A percentile compares a stretch with the other conserved stretches of the same genome.
Evolutionary conservation across 306 rosid species (phyloP).

Genomic region (Macrotyloma uniflorum): DNA sequence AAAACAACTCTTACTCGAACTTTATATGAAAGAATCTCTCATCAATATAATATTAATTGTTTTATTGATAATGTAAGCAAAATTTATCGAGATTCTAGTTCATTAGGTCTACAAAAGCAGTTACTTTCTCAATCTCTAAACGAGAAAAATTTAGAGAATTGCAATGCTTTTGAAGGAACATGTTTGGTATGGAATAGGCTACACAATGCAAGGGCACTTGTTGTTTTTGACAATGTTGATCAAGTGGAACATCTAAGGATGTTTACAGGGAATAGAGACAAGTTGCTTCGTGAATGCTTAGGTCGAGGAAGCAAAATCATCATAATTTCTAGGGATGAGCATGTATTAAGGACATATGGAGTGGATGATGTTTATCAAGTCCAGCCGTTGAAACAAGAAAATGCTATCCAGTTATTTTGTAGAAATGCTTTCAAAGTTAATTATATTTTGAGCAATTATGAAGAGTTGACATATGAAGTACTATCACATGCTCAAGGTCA

Average conservation of each 20-base stretch:
- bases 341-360: too few relatives aligned
- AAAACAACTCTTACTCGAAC: background rate
- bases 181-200: background rate
- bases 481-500: background rate
- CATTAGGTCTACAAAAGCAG: background rate
- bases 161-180: background rate
- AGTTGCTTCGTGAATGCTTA: background rate
- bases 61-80: background rate
- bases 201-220: background rate
- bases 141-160: background rate
- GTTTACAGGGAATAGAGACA: background rate
- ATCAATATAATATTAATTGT: background rate
- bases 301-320: background rate
- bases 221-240: background rate
- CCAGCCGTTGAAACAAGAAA: accelerated
- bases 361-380: background rate
- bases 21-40: background rate
- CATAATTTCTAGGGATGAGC: background rate
- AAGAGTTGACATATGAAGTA: background rate
- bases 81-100: background rate
- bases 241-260: background rate
- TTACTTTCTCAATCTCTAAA: background rate
- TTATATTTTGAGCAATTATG: background rate
- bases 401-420: background rate
- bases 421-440: background rate